Evolutionary conservation across 371 early-diverging fungal genomes (phyloP).

Genomic region (Blakeslea trispora): DNA sequence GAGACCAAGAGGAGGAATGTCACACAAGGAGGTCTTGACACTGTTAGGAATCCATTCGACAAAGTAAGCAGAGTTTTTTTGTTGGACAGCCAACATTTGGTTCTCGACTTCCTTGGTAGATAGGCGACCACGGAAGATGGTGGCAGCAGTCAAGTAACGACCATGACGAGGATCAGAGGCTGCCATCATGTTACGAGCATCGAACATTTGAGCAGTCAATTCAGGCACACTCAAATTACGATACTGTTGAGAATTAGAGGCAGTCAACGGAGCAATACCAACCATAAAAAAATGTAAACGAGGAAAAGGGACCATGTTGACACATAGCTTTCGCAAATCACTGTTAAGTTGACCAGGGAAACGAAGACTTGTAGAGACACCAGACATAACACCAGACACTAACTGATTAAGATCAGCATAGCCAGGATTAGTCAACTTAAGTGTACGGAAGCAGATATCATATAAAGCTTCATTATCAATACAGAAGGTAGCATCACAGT

Average conservation of each 20-base stretch:
- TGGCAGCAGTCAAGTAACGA: conserved; percentile 96
- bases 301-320: conserved; percentile 98
- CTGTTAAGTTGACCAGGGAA: conserved; percentile 99
- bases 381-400: conserved; percentile 86
- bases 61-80: conserved; percentile 93
- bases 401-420: conserved; percentile 82
- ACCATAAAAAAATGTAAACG: conserved; percentile 99
- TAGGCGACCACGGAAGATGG: conserved; percentile 97
- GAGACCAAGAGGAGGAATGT: conserved; percentile 93
- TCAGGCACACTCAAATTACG: conserved; percentile 88
- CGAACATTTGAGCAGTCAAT: conserved; percentile 96
- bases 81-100: conserved; percentile 94
- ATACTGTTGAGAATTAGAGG: conserved; percentile 84
- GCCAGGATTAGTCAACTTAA: conserved; percentile 77
- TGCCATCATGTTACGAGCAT: conserved; percentile 98
- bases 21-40: conserved; percentile 98
- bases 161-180: conserved; percentile 96
- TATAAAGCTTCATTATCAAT: conserved; percentile 97
- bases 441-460: conserved; percentile 82
- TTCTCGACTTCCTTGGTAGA: conserved; percentile 99
- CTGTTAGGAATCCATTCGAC: conserved; percentile 99
- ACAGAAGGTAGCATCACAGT: conserved; percentile 94
- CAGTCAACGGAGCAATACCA: conserved; percentile 94
- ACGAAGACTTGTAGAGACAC: conserved; percentile 94
- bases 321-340: conserved; percentile 96